Conservation (phyloP, 495 filamentous ascomycete genomes). For the Neurospora sp. region DNA sequence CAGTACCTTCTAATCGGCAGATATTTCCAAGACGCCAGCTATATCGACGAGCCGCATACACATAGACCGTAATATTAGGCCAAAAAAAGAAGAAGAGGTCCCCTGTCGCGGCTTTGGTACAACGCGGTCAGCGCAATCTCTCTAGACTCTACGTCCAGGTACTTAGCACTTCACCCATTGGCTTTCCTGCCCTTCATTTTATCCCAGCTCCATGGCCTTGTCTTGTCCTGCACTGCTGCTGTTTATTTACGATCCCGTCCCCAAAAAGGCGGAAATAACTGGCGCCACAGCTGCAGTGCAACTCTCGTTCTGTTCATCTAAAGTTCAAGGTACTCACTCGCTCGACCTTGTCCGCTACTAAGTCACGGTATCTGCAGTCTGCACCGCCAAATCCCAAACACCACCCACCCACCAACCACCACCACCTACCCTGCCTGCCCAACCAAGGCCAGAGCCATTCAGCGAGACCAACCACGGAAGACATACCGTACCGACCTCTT, state of each 20-base stretch:
- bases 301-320: too few relatives aligned
- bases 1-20: neutral
- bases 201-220: neutral
- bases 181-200: neutral
- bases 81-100: neutral
- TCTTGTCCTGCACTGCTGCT: neutral
- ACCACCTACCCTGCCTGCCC: neutral
- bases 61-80: neutral
- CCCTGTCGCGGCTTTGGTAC: neutral
- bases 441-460: neutral
- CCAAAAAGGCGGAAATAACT: neutral
- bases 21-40: neutral
- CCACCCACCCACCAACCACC: neutral
- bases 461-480: neutral
- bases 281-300: neutral
- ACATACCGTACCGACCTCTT: neutral
- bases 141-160: neutral
- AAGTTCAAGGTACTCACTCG: neutral
- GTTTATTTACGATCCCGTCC: neutral
- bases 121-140: neutral
- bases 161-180: neutral
- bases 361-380: neutral
- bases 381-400: neutral
- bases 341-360: neutral
- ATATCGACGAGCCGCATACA: neutral